Conservation (phyloP, 2,329 filamentous ascomycete genomes). For the Didymella arachidicola region DNA sequence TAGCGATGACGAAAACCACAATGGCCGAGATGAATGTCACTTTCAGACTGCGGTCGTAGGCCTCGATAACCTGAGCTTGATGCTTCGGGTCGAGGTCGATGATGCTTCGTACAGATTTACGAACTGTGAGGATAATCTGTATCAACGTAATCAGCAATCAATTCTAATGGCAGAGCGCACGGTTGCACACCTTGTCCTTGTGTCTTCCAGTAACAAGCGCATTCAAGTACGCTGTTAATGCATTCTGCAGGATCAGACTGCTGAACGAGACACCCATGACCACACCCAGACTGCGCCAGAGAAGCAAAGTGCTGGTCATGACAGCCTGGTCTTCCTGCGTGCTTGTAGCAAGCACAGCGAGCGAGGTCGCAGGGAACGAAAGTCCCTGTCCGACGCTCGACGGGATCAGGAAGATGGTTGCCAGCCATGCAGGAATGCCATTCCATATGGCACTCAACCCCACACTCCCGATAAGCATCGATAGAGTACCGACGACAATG, state of each 20-base stretch:
- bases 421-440: conserved; percentile 51
- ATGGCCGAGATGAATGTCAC: conserved; percentile 56
- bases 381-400: conserved; percentile 54
- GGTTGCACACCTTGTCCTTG: conserved; percentile 57
- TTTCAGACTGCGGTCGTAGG: conserved; percentile 50
- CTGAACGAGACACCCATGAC: conserved; percentile 77
- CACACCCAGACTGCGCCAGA: conserved; percentile 75
- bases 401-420: conserved; percentile 52
- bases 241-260: conserved; percentile 77
- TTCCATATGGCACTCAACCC: conserved; percentile 49
- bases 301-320: conserved; percentile 70
- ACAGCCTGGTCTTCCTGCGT: conserved; percentile 56
- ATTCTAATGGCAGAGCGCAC: background rate
- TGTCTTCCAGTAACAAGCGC: conserved; percentile 65
- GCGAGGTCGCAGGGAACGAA: conserved; percentile 52
- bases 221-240: conserved; percentile 67
- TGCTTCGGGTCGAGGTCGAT: conserved; percentile 55
- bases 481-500: conserved; percentile 50
- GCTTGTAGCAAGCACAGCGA: conserved; percentile 54
- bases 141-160: conserved; percentile 10
- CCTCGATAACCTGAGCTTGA: conserved; percentile 56
- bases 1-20: conserved; percentile 58
- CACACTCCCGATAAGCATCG: conserved; percentile 49
- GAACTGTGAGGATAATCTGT: conserved; percentile 57
- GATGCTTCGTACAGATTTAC: conserved; percentile 60